Conservation (phyloP, 164 flowering plant species). For the Echeveria elegans region DNA sequence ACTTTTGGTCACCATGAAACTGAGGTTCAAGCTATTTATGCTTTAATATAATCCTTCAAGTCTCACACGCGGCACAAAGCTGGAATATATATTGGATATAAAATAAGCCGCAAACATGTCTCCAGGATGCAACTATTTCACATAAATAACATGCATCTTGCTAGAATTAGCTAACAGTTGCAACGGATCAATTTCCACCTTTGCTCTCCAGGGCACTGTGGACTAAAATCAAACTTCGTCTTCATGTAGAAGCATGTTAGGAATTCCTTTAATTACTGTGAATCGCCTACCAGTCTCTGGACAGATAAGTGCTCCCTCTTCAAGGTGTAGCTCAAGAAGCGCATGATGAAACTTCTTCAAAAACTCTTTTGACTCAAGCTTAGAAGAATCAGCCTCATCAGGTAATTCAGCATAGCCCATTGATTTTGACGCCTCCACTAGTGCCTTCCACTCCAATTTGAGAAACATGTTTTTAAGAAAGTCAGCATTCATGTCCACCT, state of each 20-base stretch:
- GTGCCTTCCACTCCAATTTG: slow-evolving; percentile 72
- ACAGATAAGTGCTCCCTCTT: slow-evolving; percentile 82
- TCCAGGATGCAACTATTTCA: too few species aligned
- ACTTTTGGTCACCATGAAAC: too few species aligned
- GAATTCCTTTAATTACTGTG: slow-evolving; percentile 76
- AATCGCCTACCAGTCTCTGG: slow-evolving; percentile 78
- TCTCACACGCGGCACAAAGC: too few species aligned
- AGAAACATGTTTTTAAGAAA: slow-evolving; percentile 64
- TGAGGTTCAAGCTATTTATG: too few species aligned
- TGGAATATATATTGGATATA: too few species aligned
- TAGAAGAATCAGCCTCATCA: slow-evolving; percentile 43
- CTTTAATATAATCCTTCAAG: too few species aligned
- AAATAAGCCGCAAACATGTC: too few species aligned
- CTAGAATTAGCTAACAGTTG: background rate
- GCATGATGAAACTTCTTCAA: slow-evolving; percentile 72
- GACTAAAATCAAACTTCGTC: slow-evolving; percentile 56
- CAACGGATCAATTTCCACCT: background rate
- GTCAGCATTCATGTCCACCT: slow-evolving; percentile 61
- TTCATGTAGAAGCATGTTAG: slow-evolving; percentile 93
- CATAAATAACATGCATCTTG: too few species aligned
- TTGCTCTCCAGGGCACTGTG: background rate
- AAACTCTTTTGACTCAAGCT: slow-evolving; percentile 64
- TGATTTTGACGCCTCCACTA: slow-evolving; percentile 45
- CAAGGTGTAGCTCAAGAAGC: slow-evolving; percentile 69
- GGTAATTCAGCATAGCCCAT: slow-evolving; percentile 71